These are phyloP conservation scores for Cryptococcus deneoformans DNA, from an alignment of 1,284 basidiomycete species.

Conservation along the genomic window DNA sequence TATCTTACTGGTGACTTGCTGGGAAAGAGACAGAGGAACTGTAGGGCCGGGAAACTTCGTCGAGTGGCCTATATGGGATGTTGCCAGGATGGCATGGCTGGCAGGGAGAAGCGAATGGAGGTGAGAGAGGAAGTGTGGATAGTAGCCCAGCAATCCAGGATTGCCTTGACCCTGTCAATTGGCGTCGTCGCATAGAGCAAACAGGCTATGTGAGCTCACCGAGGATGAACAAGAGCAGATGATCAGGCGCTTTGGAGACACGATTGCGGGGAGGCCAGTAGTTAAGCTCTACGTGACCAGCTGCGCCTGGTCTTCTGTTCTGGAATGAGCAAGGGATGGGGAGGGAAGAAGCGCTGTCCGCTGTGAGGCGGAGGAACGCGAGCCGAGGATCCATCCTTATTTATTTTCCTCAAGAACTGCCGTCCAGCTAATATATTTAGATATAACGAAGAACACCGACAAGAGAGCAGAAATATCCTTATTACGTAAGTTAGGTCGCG, in stretches of 20 bases:
- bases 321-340: slow-evolving; percentile 7
- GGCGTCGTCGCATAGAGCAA: background rate
- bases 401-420: background rate
- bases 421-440: background rate
- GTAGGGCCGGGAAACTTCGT: slow-evolving; percentile 20
- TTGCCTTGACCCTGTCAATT: slow-evolving; percentile 32
- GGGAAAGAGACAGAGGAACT: slow-evolving; percentile 29
- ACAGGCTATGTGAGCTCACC: slow-evolving; percentile 18
- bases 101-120: slow-evolving; percentile 38
- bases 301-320: slow-evolving; percentile 3
- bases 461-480: background rate
- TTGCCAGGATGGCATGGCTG: slow-evolving; percentile 40
- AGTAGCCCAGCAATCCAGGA: slow-evolving; percentile 48
- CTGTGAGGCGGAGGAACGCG: slow-evolving; percentile 10
- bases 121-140: slow-evolving; percentile 41
- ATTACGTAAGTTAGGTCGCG: background rate
- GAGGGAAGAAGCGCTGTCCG: too few species aligned
- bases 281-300: slow-evolving; percentile 23
- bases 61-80: slow-evolving; percentile 47
- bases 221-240: slow-evolving; percentile 36
- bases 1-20: slow-evolving; percentile 42
- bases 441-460: background rate
- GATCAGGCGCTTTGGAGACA: slow-evolving; percentile 14
- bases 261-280: slow-evolving; percentile 35
- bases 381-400: slow-evolving; percentile 11